Evolutionary conservation across 192 early-diverging fungal genomes (phyloP).

Genomic region (Rhizophlyctis rosea): DNA sequence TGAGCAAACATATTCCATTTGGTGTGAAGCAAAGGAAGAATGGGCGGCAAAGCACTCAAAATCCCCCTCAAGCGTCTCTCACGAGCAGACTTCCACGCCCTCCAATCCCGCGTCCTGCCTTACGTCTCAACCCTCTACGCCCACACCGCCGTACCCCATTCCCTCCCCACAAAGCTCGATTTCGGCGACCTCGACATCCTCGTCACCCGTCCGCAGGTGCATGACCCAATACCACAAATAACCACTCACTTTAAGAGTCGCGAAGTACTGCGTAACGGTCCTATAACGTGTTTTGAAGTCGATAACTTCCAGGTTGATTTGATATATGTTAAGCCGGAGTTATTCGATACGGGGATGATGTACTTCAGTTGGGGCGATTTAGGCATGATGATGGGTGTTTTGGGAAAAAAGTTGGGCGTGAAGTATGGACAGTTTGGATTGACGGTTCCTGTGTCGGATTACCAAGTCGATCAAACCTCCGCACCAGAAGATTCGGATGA

Average conservation of each 20-base stretch:
- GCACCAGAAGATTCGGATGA: not conserved
- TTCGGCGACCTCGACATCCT: slow-evolving; percentile 8
- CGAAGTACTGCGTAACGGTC: slow-evolving; percentile 1
- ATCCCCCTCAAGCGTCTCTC: not conserved
- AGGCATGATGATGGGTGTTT: slow-evolving; percentile 4
- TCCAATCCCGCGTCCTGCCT: not conserved
- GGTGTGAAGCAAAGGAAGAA: no score
- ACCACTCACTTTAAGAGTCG: not conserved
- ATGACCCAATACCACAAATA: not conserved
- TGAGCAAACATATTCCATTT: no score
- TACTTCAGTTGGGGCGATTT: slow-evolving; percentile 7
- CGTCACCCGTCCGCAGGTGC: slow-evolving; percentile 3
- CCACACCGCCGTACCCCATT: not conserved
- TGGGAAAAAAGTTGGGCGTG: not conserved
- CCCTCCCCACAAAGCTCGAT: not conserved
- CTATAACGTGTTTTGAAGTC: not conserved
- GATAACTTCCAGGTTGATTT: slow-evolving; percentile 7
- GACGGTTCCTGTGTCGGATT: not conserved
- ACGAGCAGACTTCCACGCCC: not conserved
- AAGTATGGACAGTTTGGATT: not conserved
- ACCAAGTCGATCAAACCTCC: not conserved
- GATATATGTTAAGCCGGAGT: not conserved
- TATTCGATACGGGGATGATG: not conserved
- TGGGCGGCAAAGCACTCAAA: slow-evolving; percentile 10
- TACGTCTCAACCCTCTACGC: slow-evolving; percentile 5